Evolutionary conservation across 1,284 basidiomycete species (phyloP).

Genomic region (Ceratobasidium sp.): DNA sequence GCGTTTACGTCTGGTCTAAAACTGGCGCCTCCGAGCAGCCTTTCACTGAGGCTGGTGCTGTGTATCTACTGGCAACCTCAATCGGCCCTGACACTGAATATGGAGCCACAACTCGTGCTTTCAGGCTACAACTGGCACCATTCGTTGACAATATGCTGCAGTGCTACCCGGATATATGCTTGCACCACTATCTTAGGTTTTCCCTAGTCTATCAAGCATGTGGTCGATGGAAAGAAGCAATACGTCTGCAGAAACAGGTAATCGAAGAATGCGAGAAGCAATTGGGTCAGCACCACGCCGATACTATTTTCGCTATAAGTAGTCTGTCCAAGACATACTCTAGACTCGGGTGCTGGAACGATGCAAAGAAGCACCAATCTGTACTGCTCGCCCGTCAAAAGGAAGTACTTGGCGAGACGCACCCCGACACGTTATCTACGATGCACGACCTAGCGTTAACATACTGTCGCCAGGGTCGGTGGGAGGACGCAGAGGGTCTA

Average conservation of each 20-base stretch:
- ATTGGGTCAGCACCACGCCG: not conserved
- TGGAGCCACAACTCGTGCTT: no score
- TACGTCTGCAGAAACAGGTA: not conserved
- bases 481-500: slow-evolving; percentile 9
- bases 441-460: slow-evolving; percentile 26
- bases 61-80: no score
- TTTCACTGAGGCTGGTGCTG: no score
- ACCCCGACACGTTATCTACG: not conserved
- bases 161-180: no score
- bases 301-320: not conserved
- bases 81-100: no score
- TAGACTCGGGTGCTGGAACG: not conserved
- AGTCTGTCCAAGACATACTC: not conserved
- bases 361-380: not conserved
- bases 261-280: not conserved
- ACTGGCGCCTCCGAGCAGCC: no score
- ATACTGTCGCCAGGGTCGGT: not conserved
- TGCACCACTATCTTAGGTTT: no score
- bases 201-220: no score
- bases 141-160: no score
- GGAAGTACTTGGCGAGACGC: not conserved
- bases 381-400: not conserved
- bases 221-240: no score
- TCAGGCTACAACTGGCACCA: no score
- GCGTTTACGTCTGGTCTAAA: no score